phyloP scores from a whole-genome alignment of 148 eudicot genomes.

The Vaccinium vitisidaea region DNA sequence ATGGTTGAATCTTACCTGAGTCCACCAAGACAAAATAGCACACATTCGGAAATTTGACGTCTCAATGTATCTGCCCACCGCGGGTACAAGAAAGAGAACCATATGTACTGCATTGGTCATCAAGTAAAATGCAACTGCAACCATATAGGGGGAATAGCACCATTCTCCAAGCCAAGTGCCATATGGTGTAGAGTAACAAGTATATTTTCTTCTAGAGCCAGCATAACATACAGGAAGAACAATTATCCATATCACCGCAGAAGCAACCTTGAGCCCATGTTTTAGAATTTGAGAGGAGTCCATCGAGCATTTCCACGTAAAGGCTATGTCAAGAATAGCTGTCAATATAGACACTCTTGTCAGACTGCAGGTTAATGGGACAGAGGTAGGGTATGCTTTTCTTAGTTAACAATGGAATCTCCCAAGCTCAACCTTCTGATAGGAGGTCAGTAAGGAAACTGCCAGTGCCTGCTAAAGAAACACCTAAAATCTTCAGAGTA shows the following conservation, averaged over 20 bases:
- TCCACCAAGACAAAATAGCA: conserved; percentile 76
- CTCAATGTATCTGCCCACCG: conserved; percentile 77
- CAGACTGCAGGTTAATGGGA: conserved; percentile 9
- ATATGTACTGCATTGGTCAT: conserved; percentile 73
- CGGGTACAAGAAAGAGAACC: conserved; percentile 89
- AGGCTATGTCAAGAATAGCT: conserved; percentile 77
- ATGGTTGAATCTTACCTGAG: conserved; percentile 52
- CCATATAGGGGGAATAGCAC: conserved; percentile 96
- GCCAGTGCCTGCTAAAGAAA: background rate
- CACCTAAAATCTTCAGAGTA: background rate
- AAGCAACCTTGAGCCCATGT: conserved; percentile 53
- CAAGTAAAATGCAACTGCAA: conserved; percentile 76
- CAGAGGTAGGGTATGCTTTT: background rate
- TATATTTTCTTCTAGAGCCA: conserved; percentile 68
- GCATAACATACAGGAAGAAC: conserved; percentile 76
- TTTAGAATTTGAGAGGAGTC: conserved; percentile 45
- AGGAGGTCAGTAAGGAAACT: background rate
- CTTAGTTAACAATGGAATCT: background rate
- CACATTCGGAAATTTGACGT: conserved; percentile 76
- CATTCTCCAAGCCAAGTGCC: conserved; percentile 88
- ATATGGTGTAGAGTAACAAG: conserved; percentile 57
- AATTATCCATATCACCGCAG: conserved; percentile 76
- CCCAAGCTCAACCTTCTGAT: background rate
- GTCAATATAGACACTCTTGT: conserved; percentile 24
- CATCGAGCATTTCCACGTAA: conserved; percentile 83